Percentiles rank a stretch among this genome's conserved stretches.
Conservation (phyloP, 169 alveolate species). For the Ophryocystis elektroscirrha region DNA sequence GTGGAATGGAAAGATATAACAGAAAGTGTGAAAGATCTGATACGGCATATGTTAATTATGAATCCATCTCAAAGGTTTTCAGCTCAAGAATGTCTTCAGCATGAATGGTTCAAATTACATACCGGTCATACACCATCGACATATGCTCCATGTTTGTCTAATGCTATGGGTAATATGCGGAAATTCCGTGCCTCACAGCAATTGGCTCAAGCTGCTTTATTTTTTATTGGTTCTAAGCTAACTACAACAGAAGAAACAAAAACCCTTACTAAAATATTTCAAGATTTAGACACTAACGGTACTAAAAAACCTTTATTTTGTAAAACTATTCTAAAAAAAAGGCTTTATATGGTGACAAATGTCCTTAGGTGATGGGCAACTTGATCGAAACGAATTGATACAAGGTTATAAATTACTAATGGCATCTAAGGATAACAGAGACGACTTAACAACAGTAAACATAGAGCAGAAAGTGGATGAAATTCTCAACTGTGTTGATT, state of each 20-base stretch:
- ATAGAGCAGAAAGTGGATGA: constrained; percentile 71
- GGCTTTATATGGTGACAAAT: no score
- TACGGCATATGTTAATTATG: constrained; percentile 48
- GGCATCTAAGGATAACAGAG: constrained; percentile 16
- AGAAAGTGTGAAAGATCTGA: constrained; percentile 66
- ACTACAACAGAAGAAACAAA: constrained; percentile 57
- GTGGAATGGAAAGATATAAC: constrained; percentile 56
- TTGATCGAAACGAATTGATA: constrained; percentile 47
- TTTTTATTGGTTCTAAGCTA: constrained; percentile 49
- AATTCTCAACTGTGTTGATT: constrained; percentile 65
- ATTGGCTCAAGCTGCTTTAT: constrained; percentile 56
- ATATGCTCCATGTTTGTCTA: constrained; percentile 36
- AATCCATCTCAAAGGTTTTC: constrained; percentile 57
- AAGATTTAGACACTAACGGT: constrained; percentile 58
- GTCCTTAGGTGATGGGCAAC: constrained; percentile 25
- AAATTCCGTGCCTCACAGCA: constrained; percentile 43
- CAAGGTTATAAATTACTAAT: constrained; percentile 38
- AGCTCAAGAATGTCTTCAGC: constrained; percentile 64
- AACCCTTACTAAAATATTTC: constrained; percentile 51
- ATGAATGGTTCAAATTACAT: constrained; percentile 57
- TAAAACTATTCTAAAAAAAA: no score
- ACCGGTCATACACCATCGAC: constrained; percentile 23
- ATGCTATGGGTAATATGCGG: constrained; percentile 48
- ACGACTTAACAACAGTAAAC: constrained; percentile 23
- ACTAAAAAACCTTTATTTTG: no score